phyloP scores from a whole-genome alignment of 495 filamentous ascomycete species.

The Tuber magnatum region DNA sequence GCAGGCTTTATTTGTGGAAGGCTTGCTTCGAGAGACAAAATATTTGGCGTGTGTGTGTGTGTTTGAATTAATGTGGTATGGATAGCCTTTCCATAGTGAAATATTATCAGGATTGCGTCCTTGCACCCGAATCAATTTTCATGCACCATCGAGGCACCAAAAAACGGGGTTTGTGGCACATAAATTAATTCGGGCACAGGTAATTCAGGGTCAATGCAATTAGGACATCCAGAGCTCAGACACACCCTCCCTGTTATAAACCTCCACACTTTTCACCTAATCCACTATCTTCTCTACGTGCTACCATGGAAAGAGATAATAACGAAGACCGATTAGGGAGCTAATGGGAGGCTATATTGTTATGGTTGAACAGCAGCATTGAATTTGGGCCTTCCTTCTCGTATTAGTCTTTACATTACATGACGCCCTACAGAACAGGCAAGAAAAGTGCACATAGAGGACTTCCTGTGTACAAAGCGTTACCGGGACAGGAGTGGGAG shows the following conservation, averaged over 20 bases:
- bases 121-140: too few species aligned
- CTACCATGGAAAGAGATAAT: too few species aligned
- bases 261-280: background rate
- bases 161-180: too few species aligned
- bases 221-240: background rate
- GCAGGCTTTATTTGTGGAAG: background rate
- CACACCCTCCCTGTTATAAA: background rate
- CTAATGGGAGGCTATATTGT: background rate
- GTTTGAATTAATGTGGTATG: too few species aligned
- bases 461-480: too few species aligned
- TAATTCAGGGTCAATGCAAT: background rate
- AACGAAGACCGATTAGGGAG: background rate
- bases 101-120: background rate
- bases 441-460: too few species aligned
- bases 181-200: too few species aligned
- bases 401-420: too few species aligned
- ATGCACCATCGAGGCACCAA: too few species aligned
- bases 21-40: background rate
- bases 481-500: too few species aligned
- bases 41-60: too few species aligned
- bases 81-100: background rate
- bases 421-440: too few species aligned
- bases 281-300: background rate
- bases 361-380: background rate
- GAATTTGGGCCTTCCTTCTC: background rate